Evolutionary conservation across 2,329 filamentous ascomycete species (phyloP), one percentile per base, ranked within the genome.

Genomic region (Monosporascus sp.): DNA sequence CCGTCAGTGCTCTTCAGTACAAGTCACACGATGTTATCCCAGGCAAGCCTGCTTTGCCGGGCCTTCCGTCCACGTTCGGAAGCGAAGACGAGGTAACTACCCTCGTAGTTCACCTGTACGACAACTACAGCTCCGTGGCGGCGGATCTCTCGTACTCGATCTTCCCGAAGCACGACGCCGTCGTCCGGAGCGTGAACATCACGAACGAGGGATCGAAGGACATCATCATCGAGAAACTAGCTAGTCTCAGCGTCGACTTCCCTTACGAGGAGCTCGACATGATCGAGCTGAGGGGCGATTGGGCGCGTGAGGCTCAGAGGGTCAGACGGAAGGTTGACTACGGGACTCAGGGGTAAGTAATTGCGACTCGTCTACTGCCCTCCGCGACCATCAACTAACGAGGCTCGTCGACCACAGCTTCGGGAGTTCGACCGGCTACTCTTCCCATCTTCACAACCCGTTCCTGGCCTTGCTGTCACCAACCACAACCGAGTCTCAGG

Each of bases 361-460:
- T 15, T 9, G 6, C 31, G 31, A 35, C 9, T 14, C 9, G 9
- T 35, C 31, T 35, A 11, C 31, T 35, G 31, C 11, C 31, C 17
- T 45, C 18, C 2, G 31, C 45, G 25, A 46, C 5, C 22, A 20
- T 8, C 1, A 35, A n/a, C 53, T 56, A 57, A 57, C 11, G 5
- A 35, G 31, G 31, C 49, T 17, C 49, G 35, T 54, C 70, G 62
- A 2, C 11, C 24, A 56, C 43, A 82, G 81, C 6, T 86, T 87
- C 62, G 79, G 79, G 17, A 86, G 82, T 58, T 77, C 74, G 0
- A 77, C 76, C 3, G 84, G 84, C 1, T 87, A 83, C 62, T 82
- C 83, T 0, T 86, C 82, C 0, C 81, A 86, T 58, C 70, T 82
- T 1, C 81, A 86, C 62, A 87, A 87, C 59, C 83, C 83, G 0